A percentile compares a stretch with the other conserved stretches of the same genome.
These are phyloP conservation scores for Boletus barrowsii DNA, from an alignment of 768 basidiomycete genomes.

Conservation along the genomic window DNA sequence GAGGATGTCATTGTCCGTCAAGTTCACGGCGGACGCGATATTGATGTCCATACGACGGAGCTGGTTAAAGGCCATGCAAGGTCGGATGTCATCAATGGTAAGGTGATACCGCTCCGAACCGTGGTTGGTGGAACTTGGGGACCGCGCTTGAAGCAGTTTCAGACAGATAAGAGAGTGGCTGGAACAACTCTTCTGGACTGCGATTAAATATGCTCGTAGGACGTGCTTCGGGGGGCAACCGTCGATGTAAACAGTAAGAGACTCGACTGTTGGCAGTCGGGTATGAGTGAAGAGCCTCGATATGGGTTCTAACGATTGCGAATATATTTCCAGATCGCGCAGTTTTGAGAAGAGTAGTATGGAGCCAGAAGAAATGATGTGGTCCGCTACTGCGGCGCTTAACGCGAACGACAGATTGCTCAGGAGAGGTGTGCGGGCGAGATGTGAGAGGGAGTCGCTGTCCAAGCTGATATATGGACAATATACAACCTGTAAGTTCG, in stretches of 20 bases:
- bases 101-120: neutral
- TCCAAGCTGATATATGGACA: neutral
- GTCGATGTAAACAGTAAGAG: neutral
- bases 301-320: neutral
- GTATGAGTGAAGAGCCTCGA: neutral
- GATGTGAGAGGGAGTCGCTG: neutral
- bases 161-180: neutral
- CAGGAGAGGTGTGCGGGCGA: neutral
- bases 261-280: neutral
- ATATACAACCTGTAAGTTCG: neutral
- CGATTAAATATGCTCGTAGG: neutral
- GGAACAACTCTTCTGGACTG: neutral
- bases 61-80: neutral
- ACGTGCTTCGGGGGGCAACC: neutral
- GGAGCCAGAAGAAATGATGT: neutral
- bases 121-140: neutral
- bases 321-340: conserved; percentile 1
- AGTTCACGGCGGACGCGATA: neutral
- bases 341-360: neutral
- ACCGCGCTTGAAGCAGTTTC: neutral
- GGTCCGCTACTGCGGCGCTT: neutral
- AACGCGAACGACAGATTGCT: neutral
- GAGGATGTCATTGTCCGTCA: neutral
- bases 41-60: conserved; percentile 3
- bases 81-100: neutral